Conservation (phyloP, 371 early-diverging fungal genomes). For the Mucor piriformis region DNA sequence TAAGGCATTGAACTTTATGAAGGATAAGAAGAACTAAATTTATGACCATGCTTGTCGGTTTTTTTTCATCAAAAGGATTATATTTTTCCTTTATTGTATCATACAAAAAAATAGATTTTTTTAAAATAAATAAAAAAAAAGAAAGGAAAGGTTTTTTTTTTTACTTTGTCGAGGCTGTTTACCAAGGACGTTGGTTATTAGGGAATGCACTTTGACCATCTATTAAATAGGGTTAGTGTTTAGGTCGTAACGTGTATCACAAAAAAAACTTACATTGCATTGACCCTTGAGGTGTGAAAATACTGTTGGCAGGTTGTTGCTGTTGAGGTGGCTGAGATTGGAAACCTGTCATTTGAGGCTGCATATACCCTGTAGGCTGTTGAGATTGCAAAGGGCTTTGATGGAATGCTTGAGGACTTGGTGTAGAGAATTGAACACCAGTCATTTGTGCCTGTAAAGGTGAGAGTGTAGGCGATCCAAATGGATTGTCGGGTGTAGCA, state of each 20-base stretch:
- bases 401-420: slow-evolving; percentile 41
- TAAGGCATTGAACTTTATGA: slow-evolving; percentile 78
- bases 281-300: slow-evolving; percentile 37
- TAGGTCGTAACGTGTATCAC: neutral
- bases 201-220: slow-evolving; percentile 33
- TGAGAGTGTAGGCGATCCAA: slow-evolving; percentile 48
- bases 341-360: slow-evolving; percentile 29
- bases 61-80: neutral
- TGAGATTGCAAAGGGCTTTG: slow-evolving; percentile 37
- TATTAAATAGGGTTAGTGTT: slow-evolving; percentile 2
- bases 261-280: slow-evolving; percentile 32
- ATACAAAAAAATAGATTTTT: slow-evolving; percentile 5
- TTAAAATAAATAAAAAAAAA: slow-evolving; percentile 10
- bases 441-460: slow-evolving; percentile 41
- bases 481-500: slow-evolving; percentile 51
- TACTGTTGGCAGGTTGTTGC: slow-evolving; percentile 17
- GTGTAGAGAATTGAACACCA: slow-evolving; percentile 34
- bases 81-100: neutral
- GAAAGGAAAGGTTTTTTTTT: neutral
- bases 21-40: slow-evolving; percentile 71
- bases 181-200: slow-evolving; percentile 27
- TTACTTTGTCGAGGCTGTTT: neutral
- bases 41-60: neutral
- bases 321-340: slow-evolving; percentile 3
- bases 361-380: slow-evolving; percentile 30